Evolutionary conservation across 257 asterid species (phyloP).

Genomic region (Cynanchum wilfordii): DNA sequence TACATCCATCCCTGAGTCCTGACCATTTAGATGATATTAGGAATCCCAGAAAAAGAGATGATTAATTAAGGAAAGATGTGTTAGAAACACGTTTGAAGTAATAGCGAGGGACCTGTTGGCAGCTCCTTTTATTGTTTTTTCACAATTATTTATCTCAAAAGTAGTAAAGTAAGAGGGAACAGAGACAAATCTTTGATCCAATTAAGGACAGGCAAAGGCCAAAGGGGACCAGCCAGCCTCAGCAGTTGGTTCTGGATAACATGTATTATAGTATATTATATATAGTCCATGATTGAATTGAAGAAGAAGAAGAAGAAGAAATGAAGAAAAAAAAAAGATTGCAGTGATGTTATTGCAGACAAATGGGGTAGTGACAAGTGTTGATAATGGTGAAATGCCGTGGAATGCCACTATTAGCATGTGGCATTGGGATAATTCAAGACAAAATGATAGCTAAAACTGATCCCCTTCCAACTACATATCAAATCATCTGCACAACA

Average conservation of each 20-base stretch:
- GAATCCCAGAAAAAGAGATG: too few species aligned
- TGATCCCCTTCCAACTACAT: conserved; percentile 19
- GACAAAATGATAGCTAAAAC: conserved; percentile 36
- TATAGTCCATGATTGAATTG: background rate
- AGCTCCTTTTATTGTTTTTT: too few species aligned
- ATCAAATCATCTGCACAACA: background rate
- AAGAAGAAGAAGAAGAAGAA: background rate
- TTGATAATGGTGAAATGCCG: conserved; percentile 4
- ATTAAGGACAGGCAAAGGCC: conserved; percentile 14
- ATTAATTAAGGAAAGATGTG: background rate
- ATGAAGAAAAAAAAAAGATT: background rate
- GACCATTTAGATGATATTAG: too few species aligned
- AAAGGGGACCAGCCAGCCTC: conserved; percentile 10
- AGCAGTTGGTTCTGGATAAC: conserved; percentile 5
- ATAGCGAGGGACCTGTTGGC: too few species aligned
- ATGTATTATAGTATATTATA: too few species aligned
- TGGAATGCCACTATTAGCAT: conserved; percentile 16
- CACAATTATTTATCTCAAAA: too few species aligned
- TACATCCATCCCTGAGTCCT: too few species aligned
- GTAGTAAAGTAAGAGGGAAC: conserved; percentile 1
- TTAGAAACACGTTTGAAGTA: background rate
- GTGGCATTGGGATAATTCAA: conserved; percentile 23
- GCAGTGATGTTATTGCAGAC: too few species aligned
- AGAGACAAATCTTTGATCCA: conserved; percentile 15
- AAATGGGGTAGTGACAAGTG: conserved; percentile 16